Evolutionary conservation across 2,329 filamentous ascomycete genomes (phyloP).

Genomic region (Lachnellula occidentalis): DNA sequence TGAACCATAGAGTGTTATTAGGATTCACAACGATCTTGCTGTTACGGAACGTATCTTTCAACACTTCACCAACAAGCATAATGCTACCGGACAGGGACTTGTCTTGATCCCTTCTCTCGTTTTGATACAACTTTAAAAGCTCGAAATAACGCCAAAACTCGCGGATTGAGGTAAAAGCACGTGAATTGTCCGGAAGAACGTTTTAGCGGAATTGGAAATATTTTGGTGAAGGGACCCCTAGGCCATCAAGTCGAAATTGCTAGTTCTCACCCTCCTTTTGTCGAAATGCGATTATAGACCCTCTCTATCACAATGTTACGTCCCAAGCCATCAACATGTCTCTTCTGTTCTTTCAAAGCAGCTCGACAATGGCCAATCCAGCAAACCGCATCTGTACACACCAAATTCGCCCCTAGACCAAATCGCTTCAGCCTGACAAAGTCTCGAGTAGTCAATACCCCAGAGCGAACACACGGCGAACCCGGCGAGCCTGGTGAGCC

Average conservation of each 20-base stretch:
- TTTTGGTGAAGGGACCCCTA: background rate
- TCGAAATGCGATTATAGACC: conserved; percentile 9
- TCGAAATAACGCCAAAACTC: too few relatives aligned
- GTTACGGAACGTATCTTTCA: too few relatives aligned
- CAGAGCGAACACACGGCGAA: too few relatives aligned
- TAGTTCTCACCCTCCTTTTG: background rate
- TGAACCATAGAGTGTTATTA: too few relatives aligned
- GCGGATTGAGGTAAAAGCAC: too few relatives aligned
- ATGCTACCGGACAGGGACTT: too few relatives aligned
- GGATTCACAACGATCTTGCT: too few relatives aligned
- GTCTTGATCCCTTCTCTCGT: too few relatives aligned
- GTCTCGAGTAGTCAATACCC: conserved; percentile 17
- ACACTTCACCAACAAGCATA: too few relatives aligned
- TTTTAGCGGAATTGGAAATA: background rate
- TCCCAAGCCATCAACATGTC: conserved; percentile 22
- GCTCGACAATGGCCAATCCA: conserved; percentile 19
- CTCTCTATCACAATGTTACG: conserved; percentile 21
- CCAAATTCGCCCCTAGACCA: conserved; percentile 22
- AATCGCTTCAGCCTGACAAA: conserved; percentile 25
- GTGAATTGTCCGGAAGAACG: background rate
- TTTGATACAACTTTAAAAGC: too few relatives aligned
- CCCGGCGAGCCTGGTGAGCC: background rate
- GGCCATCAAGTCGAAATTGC: background rate
- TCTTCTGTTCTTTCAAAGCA: conserved; percentile 26
- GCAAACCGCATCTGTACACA: conserved; percentile 24